A percentile compares a stretch with the other conserved stretches of the same genome.
Evolutionary conservation across 2,329 filamentous ascomycete genomes (phyloP).

Genomic region (Pseudogymnoascus sp.): DNA sequence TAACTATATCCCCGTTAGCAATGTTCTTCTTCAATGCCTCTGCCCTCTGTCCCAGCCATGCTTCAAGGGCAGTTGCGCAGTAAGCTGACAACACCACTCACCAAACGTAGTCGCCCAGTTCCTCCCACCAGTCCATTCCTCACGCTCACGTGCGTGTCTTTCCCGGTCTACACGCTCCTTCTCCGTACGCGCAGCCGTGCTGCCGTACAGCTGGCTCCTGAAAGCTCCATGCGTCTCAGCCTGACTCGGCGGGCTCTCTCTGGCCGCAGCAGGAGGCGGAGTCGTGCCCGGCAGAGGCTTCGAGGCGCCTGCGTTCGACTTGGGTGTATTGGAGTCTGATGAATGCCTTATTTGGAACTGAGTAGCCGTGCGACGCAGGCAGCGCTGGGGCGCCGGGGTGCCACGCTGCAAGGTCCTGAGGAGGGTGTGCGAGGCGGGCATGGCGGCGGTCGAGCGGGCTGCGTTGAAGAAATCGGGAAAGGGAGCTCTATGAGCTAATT

Average conservation of each 20-base stretch:
- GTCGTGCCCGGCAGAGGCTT: background rate
- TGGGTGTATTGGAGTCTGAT: background rate
- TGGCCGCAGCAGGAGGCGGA: background rate
- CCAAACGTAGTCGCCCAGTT: slow-evolving; percentile 49
- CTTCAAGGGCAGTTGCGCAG: background rate
- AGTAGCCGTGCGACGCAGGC: background rate
- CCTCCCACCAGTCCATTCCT: slow-evolving; percentile 34
- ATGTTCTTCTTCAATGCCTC: slow-evolving; percentile 1
- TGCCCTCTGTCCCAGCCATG: background rate
- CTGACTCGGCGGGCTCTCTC: background rate
- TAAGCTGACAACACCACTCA: slow-evolving; percentile 28
- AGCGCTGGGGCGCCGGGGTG: background rate
- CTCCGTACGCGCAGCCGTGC: slow-evolving; percentile 46
- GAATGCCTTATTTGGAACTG: background rate
- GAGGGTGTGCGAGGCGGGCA: background rate
- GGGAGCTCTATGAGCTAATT: background rate
- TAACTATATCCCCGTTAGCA: slow-evolving; percentile 19
- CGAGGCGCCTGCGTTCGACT: background rate
- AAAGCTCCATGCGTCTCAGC: slow-evolving; percentile 36
- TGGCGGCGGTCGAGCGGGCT: background rate
- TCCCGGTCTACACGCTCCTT: slow-evolving; percentile 48
- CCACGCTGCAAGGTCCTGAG: background rate
- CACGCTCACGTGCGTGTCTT: slow-evolving; percentile 39
- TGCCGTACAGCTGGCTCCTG: slow-evolving; percentile 53
- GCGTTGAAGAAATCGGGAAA: background rate